Evolutionary conservation across 176 grass and related monocot genomes (phyloP).

Genomic region (Raddia distichophylla): DNA sequence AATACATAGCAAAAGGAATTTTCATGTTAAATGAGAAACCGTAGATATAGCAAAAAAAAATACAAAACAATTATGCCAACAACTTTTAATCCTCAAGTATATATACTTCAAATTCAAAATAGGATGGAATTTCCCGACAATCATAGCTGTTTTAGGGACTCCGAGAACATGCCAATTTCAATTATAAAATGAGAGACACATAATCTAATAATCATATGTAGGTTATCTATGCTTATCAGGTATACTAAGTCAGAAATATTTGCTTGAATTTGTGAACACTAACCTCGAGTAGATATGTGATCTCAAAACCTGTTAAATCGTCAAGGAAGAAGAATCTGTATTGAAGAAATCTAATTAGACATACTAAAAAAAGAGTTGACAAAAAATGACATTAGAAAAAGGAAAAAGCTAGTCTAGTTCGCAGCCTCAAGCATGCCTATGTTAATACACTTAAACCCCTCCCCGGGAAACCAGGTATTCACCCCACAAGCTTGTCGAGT

Average conservation of each 20-base stretch:
- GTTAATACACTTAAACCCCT: too few relatives aligned
- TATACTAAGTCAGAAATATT: background rate
- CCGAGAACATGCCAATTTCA: background rate
- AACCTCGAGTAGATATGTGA: slow-evolving; percentile 94
- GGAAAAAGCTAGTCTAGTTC: too few relatives aligned
- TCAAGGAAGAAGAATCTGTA: slow-evolving; percentile 90
- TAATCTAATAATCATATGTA: background rate
- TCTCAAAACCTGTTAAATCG: slow-evolving; percentile 95
- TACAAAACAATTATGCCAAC: too few relatives aligned
- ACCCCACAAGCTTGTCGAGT: too few relatives aligned
- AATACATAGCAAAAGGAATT: too few relatives aligned
- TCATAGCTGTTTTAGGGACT: background rate
- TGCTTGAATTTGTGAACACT: slow-evolving; percentile 30
- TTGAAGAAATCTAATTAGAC: slow-evolving; percentile 39
- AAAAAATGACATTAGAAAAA: background rate
- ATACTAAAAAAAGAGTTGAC: background rate
- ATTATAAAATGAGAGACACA: background rate
- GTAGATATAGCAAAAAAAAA: too few relatives aligned
- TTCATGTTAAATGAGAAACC: too few relatives aligned
- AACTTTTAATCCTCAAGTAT: background rate
- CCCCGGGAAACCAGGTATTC: too few relatives aligned
- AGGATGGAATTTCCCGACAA: background rate
- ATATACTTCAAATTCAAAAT: background rate
- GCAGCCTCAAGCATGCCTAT: too few relatives aligned
- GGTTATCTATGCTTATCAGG: background rate